A percentile compares a stretch with the other conserved stretches of the same genome.
phyloP scores from a whole-genome alignment of 2,329 filamentous ascomycete species.

The Fusarium sp. region DNA sequence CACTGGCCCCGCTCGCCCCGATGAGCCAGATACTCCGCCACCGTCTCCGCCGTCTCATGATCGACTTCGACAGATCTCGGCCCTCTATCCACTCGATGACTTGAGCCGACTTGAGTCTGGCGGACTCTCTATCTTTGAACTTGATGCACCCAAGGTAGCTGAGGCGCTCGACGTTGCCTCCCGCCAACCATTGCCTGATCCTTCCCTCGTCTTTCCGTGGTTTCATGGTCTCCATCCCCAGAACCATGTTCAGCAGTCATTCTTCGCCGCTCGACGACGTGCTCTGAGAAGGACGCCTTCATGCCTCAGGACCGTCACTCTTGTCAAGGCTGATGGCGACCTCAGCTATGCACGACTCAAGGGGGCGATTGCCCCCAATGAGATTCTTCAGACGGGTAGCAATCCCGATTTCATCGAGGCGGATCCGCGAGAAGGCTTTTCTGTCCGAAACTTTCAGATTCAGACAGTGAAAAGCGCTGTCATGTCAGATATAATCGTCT shows the following conservation, averaged over 20 bases:
- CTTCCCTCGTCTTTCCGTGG: slow-evolving; percentile 94
- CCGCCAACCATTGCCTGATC: slow-evolving; percentile 84
- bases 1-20: slow-evolving; percentile 73
- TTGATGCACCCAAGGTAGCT: slow-evolving; percentile 76
- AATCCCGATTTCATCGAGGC: slow-evolving; percentile 79
- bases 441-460: slow-evolving; percentile 96
- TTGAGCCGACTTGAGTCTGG: slow-evolving; percentile 66
- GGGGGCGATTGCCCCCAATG: slow-evolving; percentile 85
- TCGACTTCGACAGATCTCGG: slow-evolving; percentile 70
- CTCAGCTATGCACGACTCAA: slow-evolving; percentile 81
- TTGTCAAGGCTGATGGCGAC: slow-evolving; percentile 91
- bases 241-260: slow-evolving; percentile 89
- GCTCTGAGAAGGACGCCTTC: slow-evolving; percentile 74
- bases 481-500: slow-evolving; percentile 92
- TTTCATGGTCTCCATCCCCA: slow-evolving; percentile 90
- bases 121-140: slow-evolving; percentile 75
- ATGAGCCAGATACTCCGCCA: slow-evolving; percentile 71
- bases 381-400: slow-evolving; percentile 72
- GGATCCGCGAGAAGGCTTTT: slow-evolving; percentile 92
- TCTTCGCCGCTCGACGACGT: slow-evolving; percentile 84
- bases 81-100: slow-evolving; percentile 79
- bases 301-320: slow-evolving; percentile 82
- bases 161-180: slow-evolving; percentile 81
- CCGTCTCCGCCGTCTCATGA: slow-evolving; percentile 74
- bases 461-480: slow-evolving; percentile 89